Percentiles rank a stretch among this genome's conserved stretches.
Conservation (phyloP, 108 stramenopile species). For the Fragilaria crotonensis region DNA sequence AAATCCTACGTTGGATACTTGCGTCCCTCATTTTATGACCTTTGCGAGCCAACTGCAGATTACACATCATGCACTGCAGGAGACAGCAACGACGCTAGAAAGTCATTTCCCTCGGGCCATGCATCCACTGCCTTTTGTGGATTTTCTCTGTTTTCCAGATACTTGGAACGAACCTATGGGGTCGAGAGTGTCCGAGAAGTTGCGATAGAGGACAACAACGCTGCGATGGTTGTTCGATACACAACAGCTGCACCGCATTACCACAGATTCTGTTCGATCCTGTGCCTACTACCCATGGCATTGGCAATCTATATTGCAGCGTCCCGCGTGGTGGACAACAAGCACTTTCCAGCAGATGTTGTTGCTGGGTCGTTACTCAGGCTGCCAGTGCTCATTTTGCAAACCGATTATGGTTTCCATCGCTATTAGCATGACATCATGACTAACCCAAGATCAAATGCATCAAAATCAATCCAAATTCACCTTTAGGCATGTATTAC, state of each 20-base stretch:
- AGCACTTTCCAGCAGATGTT: slow-evolving; percentile 61
- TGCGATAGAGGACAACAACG: neutral
- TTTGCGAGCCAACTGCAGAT: slow-evolving; percentile 34
- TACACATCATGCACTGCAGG: slow-evolving; percentile 21
- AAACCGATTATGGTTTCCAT: slow-evolving; percentile 25
- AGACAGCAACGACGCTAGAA: slow-evolving; percentile 11
- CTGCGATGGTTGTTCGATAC: neutral
- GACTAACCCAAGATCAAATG: no score
- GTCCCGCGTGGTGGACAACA: slow-evolving; percentile 45
- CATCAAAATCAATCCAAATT: no score
- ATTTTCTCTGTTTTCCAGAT: slow-evolving; percentile 30
- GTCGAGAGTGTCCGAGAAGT: slow-evolving; percentile 2
- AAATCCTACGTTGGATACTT: slow-evolving; percentile 51
- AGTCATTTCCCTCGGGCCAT: slow-evolving; percentile 57
- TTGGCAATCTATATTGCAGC: slow-evolving; percentile 38
- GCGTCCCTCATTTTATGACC: slow-evolving; percentile 45
- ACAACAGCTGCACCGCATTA: neutral
- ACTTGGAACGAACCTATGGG: slow-evolving; percentile 25
- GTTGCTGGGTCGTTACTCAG: slow-evolving; percentile 49
- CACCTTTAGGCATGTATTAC: neutral
- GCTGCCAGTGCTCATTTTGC: slow-evolving; percentile 20
- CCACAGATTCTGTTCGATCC: slow-evolving; percentile 15
- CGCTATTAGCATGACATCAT: no score
- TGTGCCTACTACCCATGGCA: slow-evolving; percentile 27
- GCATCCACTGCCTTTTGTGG: slow-evolving; percentile 36